Base-by-base conservation (phyloP, 257 asterid species). In the Solanum bulbocastanum region DNA sequence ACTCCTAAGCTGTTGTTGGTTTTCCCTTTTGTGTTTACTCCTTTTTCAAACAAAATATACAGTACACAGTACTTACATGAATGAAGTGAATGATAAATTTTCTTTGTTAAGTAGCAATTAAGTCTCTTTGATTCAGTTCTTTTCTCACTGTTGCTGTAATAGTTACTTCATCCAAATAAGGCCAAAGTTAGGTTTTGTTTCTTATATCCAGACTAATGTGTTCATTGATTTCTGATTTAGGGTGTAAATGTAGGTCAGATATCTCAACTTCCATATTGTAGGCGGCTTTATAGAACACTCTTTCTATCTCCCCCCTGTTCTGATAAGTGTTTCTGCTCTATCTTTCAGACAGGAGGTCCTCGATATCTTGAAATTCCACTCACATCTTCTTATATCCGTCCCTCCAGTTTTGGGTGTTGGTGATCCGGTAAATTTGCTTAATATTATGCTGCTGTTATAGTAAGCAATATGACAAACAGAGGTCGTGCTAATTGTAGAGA, bases 341-440 rank as follows among this genome's bases (percentile, higher is more conserved):
- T 86, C 82, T 86, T 91, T 85, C 98, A 97, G 98, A 84, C 74
- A 69, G 52, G 98, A 95, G 72, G 92, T 97, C 65, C 92, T 96
- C 49, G 96, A 97, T 90, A 91, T 89, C 81, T 78, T 96, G 91
- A 93, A 91, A 87, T 84, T 86, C 79, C 96, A 96, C 82, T 91
- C 98, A 0, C 98, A 96, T 90, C 93, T 97, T 23, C 93, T 97
- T 69, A 88, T 96, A 68, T 96, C 98, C 25, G 83, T 94, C 56
- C 98, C 99, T 11, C 94, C 99, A 40, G 84, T 93, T 39, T 84
- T 81, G 32, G 95, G 94, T 78, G 68, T 87, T 86, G 98, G 98
- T 39, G 98, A 96, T 95, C 96, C 95, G 94, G 99, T 94, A 94
- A 84, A 84, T 89, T 82, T 72, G 2, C 69, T 30, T 11, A 10